Percentiles rank a stretch among this genome's conserved stretches.
Conservation (phyloP, 2,329 filamentous ascomycete species). For the Fusarium brachygibbosum region DNA sequence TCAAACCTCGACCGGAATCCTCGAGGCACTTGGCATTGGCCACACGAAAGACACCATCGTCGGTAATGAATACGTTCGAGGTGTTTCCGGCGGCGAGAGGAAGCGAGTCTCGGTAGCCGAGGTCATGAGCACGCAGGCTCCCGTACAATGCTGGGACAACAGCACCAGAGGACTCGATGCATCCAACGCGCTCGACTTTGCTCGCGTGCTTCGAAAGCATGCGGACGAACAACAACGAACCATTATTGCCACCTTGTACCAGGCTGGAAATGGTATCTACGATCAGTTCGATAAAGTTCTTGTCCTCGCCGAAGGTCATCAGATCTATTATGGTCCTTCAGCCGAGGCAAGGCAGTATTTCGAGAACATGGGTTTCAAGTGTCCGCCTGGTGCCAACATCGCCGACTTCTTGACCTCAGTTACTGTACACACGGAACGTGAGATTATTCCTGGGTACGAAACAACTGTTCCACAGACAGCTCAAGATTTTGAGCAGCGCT, state of each 20-base stretch:
- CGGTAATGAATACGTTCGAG: neutral
- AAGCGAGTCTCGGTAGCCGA: conserved; percentile 2
- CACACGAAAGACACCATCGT: neutral
- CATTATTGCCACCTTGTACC: neutral
- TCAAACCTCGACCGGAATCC: neutral
- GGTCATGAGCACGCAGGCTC: neutral
- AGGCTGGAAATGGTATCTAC: neutral
- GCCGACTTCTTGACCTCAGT: conserved; percentile 2
- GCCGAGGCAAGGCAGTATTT: neutral
- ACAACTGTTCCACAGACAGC: neutral
- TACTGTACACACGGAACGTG: neutral
- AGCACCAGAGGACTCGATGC: neutral
- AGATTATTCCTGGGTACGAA: neutral
- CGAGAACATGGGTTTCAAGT: neutral
- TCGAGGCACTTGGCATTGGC: neutral
- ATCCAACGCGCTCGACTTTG: neutral
- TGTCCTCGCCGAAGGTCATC: neutral
- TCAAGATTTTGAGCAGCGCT: neutral
- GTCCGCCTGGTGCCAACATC: neutral
- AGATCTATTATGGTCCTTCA: conserved; percentile 1
- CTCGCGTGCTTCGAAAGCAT: neutral
- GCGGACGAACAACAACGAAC: neutral
- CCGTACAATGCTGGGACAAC: conserved; percentile 7
- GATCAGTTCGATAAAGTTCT: conserved; percentile 4
- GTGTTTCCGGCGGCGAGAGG: neutral